Percentiles rank a stretch among this genome's conserved stretches.
These are phyloP conservation scores for Penicillium fuscoglaucum DNA, from an alignment of 2,329 filamentous ascomycete species.

Conservation along the genomic window DNA sequence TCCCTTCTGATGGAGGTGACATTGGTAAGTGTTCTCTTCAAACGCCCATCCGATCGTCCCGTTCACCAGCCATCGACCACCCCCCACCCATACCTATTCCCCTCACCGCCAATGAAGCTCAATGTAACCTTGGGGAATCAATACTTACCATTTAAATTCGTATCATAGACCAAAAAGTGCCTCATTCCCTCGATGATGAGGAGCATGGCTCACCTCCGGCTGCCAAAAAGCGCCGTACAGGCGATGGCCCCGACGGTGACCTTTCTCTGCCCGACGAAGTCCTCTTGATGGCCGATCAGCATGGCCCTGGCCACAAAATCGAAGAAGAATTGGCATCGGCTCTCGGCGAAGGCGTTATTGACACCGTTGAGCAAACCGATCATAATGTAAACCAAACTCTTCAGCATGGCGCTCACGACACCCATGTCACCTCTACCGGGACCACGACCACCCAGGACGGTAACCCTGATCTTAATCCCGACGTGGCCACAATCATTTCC, in stretches of 20 bases:
- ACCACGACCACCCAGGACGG: slow-evolving; percentile 22
- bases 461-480: slow-evolving; percentile 31
- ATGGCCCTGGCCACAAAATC: slow-evolving; percentile 34
- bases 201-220: slow-evolving; percentile 35
- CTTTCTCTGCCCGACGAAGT: slow-evolving; percentile 22
- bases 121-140: slow-evolving; percentile 1
- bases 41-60: slow-evolving; percentile 6
- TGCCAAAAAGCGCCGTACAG: slow-evolving; percentile 44
- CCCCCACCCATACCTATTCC: neutral
- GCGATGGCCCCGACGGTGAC: slow-evolving; percentile 29
- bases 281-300: slow-evolving; percentile 24
- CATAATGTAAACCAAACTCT: slow-evolving; percentile 23
- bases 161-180: slow-evolving; percentile 31
- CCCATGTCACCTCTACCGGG: slow-evolving; percentile 19
- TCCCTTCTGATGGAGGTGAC: slow-evolving; percentile 30
- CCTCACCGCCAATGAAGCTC: neutral
- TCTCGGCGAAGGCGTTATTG: slow-evolving; percentile 32
- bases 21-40: slow-evolving; percentile 35
- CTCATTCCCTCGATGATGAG: slow-evolving; percentile 36
- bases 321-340: slow-evolving; percentile 41
- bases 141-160: neutral
- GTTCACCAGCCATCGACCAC: slow-evolving; percentile 6
- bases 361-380: slow-evolving; percentile 29
- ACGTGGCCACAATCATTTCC: slow-evolving; percentile 43
- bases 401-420: slow-evolving; percentile 19